Conservation (phyloP, 2,329 filamentous ascomycete genomes). For the Phoma herbarum region DNA sequence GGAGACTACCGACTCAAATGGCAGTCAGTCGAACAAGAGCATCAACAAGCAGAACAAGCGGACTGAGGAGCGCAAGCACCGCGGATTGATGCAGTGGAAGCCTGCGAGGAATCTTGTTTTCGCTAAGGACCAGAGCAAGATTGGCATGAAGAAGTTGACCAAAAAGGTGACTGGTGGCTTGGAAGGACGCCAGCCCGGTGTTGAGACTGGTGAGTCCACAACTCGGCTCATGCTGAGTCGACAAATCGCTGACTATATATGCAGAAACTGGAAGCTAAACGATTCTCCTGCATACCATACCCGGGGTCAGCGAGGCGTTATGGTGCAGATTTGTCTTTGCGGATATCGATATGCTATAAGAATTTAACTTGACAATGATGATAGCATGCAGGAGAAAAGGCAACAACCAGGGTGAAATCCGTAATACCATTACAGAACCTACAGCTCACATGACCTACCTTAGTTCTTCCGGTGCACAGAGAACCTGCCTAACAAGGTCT, state of each 20-base stretch:
- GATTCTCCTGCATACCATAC: conserved; percentile 3
- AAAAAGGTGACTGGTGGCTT: conserved; percentile 76
- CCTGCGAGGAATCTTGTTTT: conserved; percentile 87
- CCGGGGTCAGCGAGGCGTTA: conserved; percentile 14
- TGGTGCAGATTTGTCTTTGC: neutral
- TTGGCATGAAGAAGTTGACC: conserved; percentile 77
- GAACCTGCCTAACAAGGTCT: neutral
- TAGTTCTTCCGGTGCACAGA: too few relatives aligned
- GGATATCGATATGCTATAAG: neutral
- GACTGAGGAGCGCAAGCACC: conserved; percentile 80
- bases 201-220: conserved; percentile 70
- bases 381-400: conserved; percentile 1
- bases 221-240: neutral
- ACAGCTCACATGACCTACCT: neutral
- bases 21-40: conserved; percentile 58
- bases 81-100: conserved; percentile 94
- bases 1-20: conserved; percentile 32
- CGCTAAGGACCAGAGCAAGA: conserved; percentile 86
- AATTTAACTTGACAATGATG: conserved; percentile 6
- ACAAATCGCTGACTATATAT: conserved; percentile 20
- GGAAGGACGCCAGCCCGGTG: conserved; percentile 82
- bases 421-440: conserved; percentile 1
- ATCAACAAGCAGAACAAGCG: conserved; percentile 74
- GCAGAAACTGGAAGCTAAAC: conserved; percentile 38
- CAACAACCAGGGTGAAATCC: neutral